Evolutionary conservation across 2,329 filamentous ascomycete genomes (phyloP).

Genomic region (Colletotrichum siamense): DNA sequence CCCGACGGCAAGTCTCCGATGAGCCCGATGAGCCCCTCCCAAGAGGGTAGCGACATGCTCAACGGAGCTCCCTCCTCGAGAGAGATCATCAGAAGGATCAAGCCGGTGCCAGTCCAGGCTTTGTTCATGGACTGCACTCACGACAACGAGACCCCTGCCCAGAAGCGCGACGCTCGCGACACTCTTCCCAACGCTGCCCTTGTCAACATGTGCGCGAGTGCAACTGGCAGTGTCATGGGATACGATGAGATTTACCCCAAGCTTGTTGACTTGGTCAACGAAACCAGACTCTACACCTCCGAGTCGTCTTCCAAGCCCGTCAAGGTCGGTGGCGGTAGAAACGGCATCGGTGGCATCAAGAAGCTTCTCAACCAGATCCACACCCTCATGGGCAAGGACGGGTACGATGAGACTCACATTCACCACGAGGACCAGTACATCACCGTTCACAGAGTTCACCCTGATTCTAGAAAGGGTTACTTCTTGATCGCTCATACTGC

Average conservation of each 20-base stretch:
- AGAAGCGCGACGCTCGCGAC: constrained; percentile 93
- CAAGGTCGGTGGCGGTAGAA: constrained; percentile 72
- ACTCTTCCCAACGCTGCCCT: constrained; percentile 93
- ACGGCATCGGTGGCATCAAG: constrained; percentile 89
- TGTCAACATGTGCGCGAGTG: constrained; percentile 94
- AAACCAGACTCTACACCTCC: constrained; percentile 83
- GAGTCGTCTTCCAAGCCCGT: constrained; percentile 70
- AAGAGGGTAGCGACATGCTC: constrained; percentile 30
- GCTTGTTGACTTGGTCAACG: constrained; percentile 90
- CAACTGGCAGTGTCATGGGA: constrained; percentile 95
- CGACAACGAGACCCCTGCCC: constrained; percentile 94
- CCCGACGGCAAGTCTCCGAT: constrained; percentile 50
- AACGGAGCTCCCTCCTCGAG: constrained; percentile 43
- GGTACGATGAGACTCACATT: constrained; percentile 93
- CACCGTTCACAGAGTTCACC: constrained; percentile 94
- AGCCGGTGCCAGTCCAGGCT: constrained; percentile 87
- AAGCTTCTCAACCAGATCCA: constrained; percentile 95
- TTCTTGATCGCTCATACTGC: constrained; percentile 97
- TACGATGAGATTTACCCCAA: constrained; percentile 97
- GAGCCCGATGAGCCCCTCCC: constrained; percentile 33
- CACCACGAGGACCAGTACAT: constrained; percentile 97
- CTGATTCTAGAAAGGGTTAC: constrained; percentile 88
- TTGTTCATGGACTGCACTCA: constrained; percentile 99
- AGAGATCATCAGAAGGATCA: constrained; percentile 81
- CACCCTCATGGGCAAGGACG: constrained; percentile 92